A percentile compares a stretch with the other conserved stretches of the same genome.
Conservation (phyloP, 177 flowering plant genomes). For the Vitis hybrid region DNA sequence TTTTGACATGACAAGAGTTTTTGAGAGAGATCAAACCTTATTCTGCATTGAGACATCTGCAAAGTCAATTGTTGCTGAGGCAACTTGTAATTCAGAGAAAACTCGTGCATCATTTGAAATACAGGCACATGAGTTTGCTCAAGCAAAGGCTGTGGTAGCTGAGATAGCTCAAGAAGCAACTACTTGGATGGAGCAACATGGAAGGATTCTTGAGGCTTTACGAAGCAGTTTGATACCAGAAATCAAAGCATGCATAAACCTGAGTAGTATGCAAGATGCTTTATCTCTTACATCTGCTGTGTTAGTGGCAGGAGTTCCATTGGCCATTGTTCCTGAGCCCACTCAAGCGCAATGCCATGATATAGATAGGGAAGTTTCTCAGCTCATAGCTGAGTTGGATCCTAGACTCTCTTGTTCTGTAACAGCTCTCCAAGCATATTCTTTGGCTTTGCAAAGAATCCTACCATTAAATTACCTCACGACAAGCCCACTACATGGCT, state of each 20-base stretch:
- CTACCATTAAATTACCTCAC: slow-evolving; percentile 81
- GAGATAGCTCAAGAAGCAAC: slow-evolving; percentile 85
- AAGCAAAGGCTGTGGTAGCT: slow-evolving; percentile 63
- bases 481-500: slow-evolving; percentile 77
- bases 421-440: slow-evolving; percentile 61
- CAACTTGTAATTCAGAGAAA: slow-evolving; percentile 68
- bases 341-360: slow-evolving; percentile 92
- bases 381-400: slow-evolving; percentile 61
- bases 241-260: slow-evolving; percentile 38
- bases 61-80: slow-evolving; percentile 81
- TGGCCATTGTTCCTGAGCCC: slow-evolving; percentile 94
- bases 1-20: too few species aligned
- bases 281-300: slow-evolving; percentile 90
- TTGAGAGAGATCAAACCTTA: too few species aligned
- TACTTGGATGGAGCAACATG: slow-evolving; percentile 91
- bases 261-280: slow-evolving; percentile 49
- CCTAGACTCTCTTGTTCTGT: slow-evolving; percentile 63
- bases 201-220: slow-evolving; percentile 80
- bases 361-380: slow-evolving; percentile 82
- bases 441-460: slow-evolving; percentile 76
- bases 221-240: slow-evolving; percentile 67
- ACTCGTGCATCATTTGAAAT: slow-evolving; percentile 64
- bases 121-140: slow-evolving; percentile 77
- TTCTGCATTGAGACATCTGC: slow-evolving; percentile 88
- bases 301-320: slow-evolving; percentile 76